Base-by-base conservation (phyloP, 768 basidiomycete species). In the Leccinum obscurum region DNA sequence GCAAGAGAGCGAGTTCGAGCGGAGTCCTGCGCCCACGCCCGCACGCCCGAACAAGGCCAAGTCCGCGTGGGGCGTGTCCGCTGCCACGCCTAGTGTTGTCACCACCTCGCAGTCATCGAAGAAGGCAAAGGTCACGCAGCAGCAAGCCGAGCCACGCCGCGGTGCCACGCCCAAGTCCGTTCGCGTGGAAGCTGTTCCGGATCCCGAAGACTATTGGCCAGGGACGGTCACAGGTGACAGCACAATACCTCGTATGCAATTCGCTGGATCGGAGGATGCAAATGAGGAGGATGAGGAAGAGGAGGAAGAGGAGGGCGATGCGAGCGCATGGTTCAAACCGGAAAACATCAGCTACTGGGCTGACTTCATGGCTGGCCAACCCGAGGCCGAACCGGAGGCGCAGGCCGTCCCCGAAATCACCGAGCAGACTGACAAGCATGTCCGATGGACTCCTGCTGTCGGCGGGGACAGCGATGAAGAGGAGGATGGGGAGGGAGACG, bases 261-360 rank as follows among this genome's bases (percentile, higher is more conserved):
- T 59, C 3, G 55, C 37, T 11, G 55, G 17, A 14, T 20, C 46
- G 20, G 64, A 64, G 4, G 66, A 55, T 3, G 56, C 28, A 6
- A 68, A 60, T 20, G 62, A 64, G 3, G 59, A 55, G 1, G 67
- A 64, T 0, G 70, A 62, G 0, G 71, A 66, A 1, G 70, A 65
- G 0, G 71, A 73, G 2, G 69, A 65, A 0, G 71, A 73, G 3
- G 69, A 68, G 34, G 62, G 17, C 9, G 65, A 66, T 20, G 58
- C 58, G 59, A 69, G 54, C 26, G 37, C 58, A 6, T 75, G 67
- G 74, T 64, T 67, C 37, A 61, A 67, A 20, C 68, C 70, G 5
- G 69, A 67, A 7, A 57, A 66, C 41, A 46, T 66, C 17, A 63
- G 39, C 54, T 74, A 75, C 55, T 74, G 74, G 74, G 66, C 58